Evolutionary conservation across 202 grass and related monocot species (phyloP), one percentile per base, ranked within the genome.

Genomic region (Panicum virgatum): DNA sequence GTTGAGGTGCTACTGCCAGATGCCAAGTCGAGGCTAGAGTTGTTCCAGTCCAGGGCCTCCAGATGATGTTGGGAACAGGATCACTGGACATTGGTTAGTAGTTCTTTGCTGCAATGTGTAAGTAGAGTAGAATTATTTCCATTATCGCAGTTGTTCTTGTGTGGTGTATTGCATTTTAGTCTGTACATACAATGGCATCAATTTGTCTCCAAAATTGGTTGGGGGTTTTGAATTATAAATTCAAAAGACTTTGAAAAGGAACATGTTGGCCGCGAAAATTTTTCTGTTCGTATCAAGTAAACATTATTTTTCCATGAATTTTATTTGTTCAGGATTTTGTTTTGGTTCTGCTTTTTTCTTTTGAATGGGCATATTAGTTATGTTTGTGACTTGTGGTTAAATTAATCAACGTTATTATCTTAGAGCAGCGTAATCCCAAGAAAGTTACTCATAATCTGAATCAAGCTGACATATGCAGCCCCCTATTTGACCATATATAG

Each of bases 41-140:
- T 96, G n/a, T 96, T 92, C 72, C 93, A 92, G 83, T 96, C 90
- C 16, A 89, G 90, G 84, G 83, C 48, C 16, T 75, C 85, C 15
- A 84, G 88, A 34, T 96, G 84, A 95, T 90, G 62, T 14, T 78
- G 46, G 71, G 53, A 56, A 22, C 15, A 25, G 13, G 36, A 70
- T 46, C 26, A 56, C 11, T n/a, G 23, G 53, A 59, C 36, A 64
- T 85, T 45, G 53, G 77, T 89, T 80, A 81, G 63, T 85, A 43
- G 29, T 59, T 89, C 42, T 72, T 64, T 64, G 2, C 44, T 69
- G 54, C 87, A 71, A 32, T 77, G 29, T 66, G 72, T 81, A 81
- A 77, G 38, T 65, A 82, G 47, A 64, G 47, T 77, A 85, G 71
- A 81, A 62, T 69, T 72, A 27, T 85, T 77, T 81, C 64, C 66